Evolutionary conservation across 306 rosid species (phyloP), one percentile per base, ranked within the genome.

Genomic region (Vicia sativa): DNA sequence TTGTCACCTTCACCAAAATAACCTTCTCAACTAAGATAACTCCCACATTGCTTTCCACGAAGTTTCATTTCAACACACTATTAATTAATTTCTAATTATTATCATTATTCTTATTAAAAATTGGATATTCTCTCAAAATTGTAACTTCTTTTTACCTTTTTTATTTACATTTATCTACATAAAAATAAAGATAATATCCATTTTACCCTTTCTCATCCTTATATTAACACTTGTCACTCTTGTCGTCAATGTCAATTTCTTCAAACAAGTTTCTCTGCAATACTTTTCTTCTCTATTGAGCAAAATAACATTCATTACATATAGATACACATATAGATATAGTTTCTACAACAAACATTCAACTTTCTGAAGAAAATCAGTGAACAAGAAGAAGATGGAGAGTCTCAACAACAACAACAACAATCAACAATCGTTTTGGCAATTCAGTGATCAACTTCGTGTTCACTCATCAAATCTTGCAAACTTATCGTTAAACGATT

Each of bases 361-460:
- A 74, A 44, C 5, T 11, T 15, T 25, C 38, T 34, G 9, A 7
- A 34, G 9, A 34, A 34, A 34, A 34, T 34, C 38, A 6, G 28
- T 25, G 28, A 25, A 25, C 3, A 25, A 25, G 28, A 34, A 55
- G 62, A 35, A 56, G 10, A 77, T 70, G 82, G 78, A 78, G 74
- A 78, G 67, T 64, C 6, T 0, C 37, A 5, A 34, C 68, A 31
- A 5, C 37, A 31, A 34, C 38, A 77, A 56, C 12, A 44, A 54
- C 5, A 64, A 65, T 73, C 78, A 73, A 26, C 70, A 88, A 6
- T 83, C 91, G 0, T 93, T 95, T 57, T 86, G 89, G 86, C 97
- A 95, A 44, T 95, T 95, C 84, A 88, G 97, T 72, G 99, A 95
- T 11, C 91, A 90, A 77, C 95, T 95, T 11, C 85, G 99, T 3